Evolutionary conservation across 140 eudicot species (phyloP).

Genomic region (Stevia rebaudiana): DNA sequence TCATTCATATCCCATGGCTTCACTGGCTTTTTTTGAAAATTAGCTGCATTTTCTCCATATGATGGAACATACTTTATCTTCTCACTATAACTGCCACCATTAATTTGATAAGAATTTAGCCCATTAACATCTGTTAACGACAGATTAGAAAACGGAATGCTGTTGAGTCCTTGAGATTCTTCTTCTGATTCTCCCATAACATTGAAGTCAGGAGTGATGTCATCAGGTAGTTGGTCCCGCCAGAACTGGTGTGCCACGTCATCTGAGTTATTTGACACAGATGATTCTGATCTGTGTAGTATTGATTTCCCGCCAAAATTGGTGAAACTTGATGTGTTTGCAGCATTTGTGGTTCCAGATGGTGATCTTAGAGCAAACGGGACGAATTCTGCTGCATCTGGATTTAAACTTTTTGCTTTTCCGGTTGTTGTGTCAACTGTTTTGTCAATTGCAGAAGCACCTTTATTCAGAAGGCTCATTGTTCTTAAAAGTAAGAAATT

Average conservation of each 20-base stretch:
- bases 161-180: conserved; percentile 38
- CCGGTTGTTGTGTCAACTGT: conserved; percentile 30
- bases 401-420: conserved; percentile 56
- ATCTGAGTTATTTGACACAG: conserved; percentile 66
- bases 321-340: conserved; percentile 36
- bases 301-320: conserved; percentile 46
- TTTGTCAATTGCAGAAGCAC: conserved; percentile 43
- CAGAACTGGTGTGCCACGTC: conserved; percentile 88
- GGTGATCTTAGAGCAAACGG: conserved; percentile 63
- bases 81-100: conserved; percentile 36
- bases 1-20: conserved; percentile 65
- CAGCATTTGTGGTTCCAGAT: conserved; percentile 26
- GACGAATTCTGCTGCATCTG: conserved; percentile 85
- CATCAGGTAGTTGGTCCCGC: conserved; percentile 91
- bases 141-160: conserved; percentile 49
- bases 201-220: conserved; percentile 83
- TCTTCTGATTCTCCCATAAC: conserved; percentile 47
- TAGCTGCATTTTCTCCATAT: conserved; percentile 40
- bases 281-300: conserved; percentile 66
- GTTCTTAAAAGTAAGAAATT: conserved; percentile 20
- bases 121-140: conserved; percentile 49
- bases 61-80: conserved; percentile 44
- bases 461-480: conserved; percentile 66
- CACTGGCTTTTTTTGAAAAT: conserved; percentile 31
- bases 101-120: conserved; percentile 34